A percentile compares a stretch with the other conserved stretches of the same genome.
These are phyloP conservation scores for Tylopilus sp. DNA, from an alignment of 768 basidiomycete species.

Conservation along the genomic window DNA sequence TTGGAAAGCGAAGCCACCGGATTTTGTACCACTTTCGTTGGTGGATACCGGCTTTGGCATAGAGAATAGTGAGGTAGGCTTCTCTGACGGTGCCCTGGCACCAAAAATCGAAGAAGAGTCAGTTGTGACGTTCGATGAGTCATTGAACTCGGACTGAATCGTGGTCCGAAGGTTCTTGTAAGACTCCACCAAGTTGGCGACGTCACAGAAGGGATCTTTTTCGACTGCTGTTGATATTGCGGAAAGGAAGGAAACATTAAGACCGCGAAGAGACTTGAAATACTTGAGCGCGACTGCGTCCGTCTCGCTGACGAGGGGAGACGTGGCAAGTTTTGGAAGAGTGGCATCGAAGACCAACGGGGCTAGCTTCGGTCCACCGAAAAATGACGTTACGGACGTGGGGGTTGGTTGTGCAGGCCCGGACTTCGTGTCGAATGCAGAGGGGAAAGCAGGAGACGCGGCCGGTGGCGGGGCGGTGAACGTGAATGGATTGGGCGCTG, in stretches of 20 bases:
- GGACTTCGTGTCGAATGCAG: conserved; percentile 7
- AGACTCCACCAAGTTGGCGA: conserved; percentile 50
- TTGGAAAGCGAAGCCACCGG: conserved; percentile 26
- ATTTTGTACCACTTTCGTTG: conserved; percentile 18
- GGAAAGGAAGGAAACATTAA: conserved; percentile 65
- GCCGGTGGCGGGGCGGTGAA: conserved; percentile 33
- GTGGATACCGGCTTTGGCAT: conserved; percentile 36
- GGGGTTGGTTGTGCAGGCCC: conserved; percentile 13
- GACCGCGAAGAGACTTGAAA: conserved; percentile 67
- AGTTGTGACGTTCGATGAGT: conserved; percentile 20
- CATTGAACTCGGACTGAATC: conserved; percentile 56
- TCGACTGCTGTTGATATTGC: conserved; percentile 57
- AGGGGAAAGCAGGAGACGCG: conserved; percentile 8
- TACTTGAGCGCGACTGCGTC: conserved; percentile 45
- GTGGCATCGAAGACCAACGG: conserved; percentile 28
- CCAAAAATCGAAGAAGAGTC: conserved; percentile 12
- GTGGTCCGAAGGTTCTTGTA: conserved; percentile 56
- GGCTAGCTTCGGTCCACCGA: background rate
- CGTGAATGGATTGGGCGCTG: conserved; percentile 38
- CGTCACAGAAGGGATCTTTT: conserved; percentile 67
- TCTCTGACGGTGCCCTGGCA: conserved; percentile 14
- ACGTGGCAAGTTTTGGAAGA: conserved; percentile 15
- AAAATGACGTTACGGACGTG: conserved; percentile 21
- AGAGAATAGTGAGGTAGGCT: conserved; percentile 12
- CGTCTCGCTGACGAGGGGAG: conserved; percentile 25